phyloP scores from a whole-genome alignment of 345 rosid genomes.

The Orychophragmus violaceus region DNA sequence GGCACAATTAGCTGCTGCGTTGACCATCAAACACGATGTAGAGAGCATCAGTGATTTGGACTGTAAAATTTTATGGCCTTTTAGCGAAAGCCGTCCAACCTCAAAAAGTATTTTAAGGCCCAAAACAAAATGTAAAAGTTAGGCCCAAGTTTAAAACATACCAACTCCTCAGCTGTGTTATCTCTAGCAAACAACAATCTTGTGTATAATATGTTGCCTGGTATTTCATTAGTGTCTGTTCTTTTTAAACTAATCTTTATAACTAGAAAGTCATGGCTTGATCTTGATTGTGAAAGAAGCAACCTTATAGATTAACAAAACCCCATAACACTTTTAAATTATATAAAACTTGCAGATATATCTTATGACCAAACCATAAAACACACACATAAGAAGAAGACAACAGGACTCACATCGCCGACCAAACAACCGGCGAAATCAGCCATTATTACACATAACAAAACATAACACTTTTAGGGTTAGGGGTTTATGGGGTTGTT shows the following conservation, averaged over 20 bases:
- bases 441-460: neutral
- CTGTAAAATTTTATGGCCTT: too few relatives aligned
- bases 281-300: neutral
- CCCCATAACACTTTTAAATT: neutral
- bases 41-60: too few relatives aligned
- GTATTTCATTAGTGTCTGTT: too few relatives aligned
- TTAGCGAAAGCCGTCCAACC: too few relatives aligned
- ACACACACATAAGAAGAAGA: neutral
- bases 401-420: neutral
- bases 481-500: conserved; percentile 16
- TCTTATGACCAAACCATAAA: conserved; percentile 17
- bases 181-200: conserved; percentile 5
- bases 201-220: neutral
- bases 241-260: too few relatives aligned
- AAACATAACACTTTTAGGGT: neutral
- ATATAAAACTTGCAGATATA: conserved; percentile 13
- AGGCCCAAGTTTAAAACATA: too few relatives aligned
- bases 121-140: too few relatives aligned
- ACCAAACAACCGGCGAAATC: neutral
- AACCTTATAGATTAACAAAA: conserved; percentile 5
- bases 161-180: neutral
- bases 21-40: too few relatives aligned
- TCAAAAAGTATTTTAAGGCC: too few relatives aligned
- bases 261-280: neutral
- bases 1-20: too few relatives aligned